phyloP scores from a whole-genome alignment of 495 filamentous ascomycete genomes.

The Cercophora sp. region DNA sequence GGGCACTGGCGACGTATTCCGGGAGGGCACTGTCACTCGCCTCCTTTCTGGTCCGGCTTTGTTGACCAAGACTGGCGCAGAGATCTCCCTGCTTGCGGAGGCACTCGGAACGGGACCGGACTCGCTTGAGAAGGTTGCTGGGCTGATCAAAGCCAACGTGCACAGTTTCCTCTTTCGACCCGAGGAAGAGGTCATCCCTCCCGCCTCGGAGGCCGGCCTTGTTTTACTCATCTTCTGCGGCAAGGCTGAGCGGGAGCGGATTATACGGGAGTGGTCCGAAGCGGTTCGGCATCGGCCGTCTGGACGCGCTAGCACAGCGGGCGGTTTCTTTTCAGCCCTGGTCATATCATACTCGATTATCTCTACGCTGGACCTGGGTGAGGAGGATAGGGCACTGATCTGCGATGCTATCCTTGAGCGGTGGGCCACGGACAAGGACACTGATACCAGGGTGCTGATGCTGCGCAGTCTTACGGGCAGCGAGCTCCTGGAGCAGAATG shows the following conservation, averaged over 20 bases:
- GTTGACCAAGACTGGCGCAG: constrained; percentile 8
- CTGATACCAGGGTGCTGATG: constrained; percentile 58
- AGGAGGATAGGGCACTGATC: constrained; percentile 19
- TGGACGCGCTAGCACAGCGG: constrained; percentile 25
- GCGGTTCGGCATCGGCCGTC: constrained; percentile 28
- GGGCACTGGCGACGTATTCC: neutral
- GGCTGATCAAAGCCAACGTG: constrained; percentile 29
- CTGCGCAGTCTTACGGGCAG: constrained; percentile 55
- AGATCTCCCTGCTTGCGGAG: constrained; percentile 16
- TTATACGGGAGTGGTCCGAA: constrained; percentile 37
- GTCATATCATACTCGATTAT: constrained; percentile 32
- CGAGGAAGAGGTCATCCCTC: constrained; percentile 39
- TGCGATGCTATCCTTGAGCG: constrained; percentile 32
- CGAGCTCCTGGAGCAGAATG: constrained; percentile 32
- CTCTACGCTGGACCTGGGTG: constrained; percentile 11
- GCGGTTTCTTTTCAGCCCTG: constrained; percentile 44
- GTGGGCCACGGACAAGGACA: constrained; percentile 41
- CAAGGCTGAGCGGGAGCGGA: constrained; percentile 22
- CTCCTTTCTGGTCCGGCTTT: constrained; percentile 22
- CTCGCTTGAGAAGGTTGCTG: constrained; percentile 9
- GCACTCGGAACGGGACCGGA: constrained; percentile 8
- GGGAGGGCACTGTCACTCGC: neutral
- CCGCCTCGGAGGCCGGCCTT: constrained; percentile 40
- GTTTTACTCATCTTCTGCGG: constrained; percentile 36
- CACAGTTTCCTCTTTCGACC: constrained; percentile 37